A percentile compares a stretch with the other conserved stretches of the same genome.
Evolutionary conservation across 2,329 filamentous ascomycete species (phyloP).

Genomic region (Elsinoe fawcettii): DNA sequence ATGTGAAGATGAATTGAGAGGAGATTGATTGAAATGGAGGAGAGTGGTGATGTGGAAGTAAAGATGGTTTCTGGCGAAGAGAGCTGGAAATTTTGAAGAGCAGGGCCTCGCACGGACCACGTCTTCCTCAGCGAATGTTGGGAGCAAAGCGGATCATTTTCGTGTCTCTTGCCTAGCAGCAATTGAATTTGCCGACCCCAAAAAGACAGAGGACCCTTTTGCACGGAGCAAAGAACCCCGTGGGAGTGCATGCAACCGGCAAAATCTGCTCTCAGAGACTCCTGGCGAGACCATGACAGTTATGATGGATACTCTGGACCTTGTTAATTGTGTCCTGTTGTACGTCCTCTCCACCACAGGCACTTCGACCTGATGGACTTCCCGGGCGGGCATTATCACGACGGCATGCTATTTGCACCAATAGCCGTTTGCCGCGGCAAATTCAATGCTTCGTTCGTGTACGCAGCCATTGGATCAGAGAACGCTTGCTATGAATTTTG

Average conservation of each 20-base stretch:
- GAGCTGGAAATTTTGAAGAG: not conserved
- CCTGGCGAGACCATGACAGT: not conserved
- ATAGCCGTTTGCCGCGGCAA: conserved; percentile 1
- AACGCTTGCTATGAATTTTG: not conserved
- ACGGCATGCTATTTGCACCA: not conserved
- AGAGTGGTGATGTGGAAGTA: not conserved
- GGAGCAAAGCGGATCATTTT: not conserved
- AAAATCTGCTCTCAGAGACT: not conserved
- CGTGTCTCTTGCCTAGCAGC: conserved; percentile 6
- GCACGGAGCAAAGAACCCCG: not conserved
- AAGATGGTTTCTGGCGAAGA: conserved; percentile 4
- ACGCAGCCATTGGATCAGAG: not conserved
- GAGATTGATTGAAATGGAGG: conserved; percentile 15
- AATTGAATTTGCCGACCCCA: not conserved
- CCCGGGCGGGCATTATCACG: no score
- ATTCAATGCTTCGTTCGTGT: not conserved
- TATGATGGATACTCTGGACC: not conserved
- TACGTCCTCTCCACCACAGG: no score
- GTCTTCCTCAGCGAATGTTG: not conserved
- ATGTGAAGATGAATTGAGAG: conserved; percentile 25
- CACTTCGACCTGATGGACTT: no score
- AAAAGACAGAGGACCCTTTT: not conserved
- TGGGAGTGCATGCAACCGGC: not conserved
- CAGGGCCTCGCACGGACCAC: not conserved
- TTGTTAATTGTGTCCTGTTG: no score